Base-by-base conservation (phyloP, 2,329 filamentous ascomycete species). In the Alternaria arborescens region DNA sequence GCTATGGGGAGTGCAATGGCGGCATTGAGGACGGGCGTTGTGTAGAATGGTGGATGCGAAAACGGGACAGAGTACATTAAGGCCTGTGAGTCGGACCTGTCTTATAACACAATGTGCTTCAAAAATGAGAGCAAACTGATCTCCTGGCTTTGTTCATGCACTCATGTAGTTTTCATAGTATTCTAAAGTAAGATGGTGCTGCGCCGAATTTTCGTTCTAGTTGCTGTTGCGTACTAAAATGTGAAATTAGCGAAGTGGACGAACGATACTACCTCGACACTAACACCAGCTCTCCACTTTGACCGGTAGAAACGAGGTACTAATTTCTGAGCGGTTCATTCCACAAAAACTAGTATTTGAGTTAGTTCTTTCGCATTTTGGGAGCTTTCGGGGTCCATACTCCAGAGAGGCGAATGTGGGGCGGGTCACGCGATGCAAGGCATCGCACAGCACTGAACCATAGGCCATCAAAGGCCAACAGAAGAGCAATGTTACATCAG, bases 1-100 rank as follows among this genome's bases (percentile, higher is more conserved):
- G 68, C 68, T 22, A 71, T 71, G 68, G 57, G 51, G 52, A 71
- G 68, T 55, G 64, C 57, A 34, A 71, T 71, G 62, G 58, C 54
- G 57, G 67, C 63, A 18, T 32, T 71, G 40, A 67, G 67, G 34
- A 65, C 40, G 22, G 68, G 68, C 8, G 57, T 56, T 3, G 40
- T 62, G 38, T 66, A 64, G 53, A 16, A 6, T 41, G 38, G 38
- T 20, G 18, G 16, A 22, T 22, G 38, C 8, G 38, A 22, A 14
- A 12, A 8, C 5, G 38, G 3, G 5, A 14, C 12, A 22, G 38
- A 41, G 11, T 14, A 14, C 6, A 22, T 2, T 7, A 11, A 12
- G 18, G 18, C 10, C 18, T 20, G 20, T 22, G 8, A 22, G 18
- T 20, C 20, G n/a, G n/a, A 40, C n/a, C n/a, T 20, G 38, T 40